Evolutionary conservation across 495 filamentous ascomycete genomes (phyloP).

Genomic region (Tuber umbilicatum): DNA sequence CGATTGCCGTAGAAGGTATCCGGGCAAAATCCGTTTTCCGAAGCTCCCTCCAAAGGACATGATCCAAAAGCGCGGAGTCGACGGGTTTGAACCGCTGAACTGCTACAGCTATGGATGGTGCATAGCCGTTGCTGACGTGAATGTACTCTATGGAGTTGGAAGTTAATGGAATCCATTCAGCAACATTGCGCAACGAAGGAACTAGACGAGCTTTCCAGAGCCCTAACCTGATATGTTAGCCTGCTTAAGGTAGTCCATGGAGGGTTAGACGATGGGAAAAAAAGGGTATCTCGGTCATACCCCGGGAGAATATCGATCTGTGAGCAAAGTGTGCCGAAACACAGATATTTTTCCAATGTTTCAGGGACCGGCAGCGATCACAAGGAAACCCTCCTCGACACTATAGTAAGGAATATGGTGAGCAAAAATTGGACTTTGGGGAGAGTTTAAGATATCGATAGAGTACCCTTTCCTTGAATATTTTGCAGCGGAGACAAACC

Average conservation of each 20-base stretch:
- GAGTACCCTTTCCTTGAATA: slow-evolving; percentile 41
- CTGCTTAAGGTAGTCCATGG: neutral
- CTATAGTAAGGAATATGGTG: slow-evolving; percentile 17
- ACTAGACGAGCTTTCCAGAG: slow-evolving; percentile 30
- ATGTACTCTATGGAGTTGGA: slow-evolving; percentile 20
- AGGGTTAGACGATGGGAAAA: slow-evolving; percentile 8
- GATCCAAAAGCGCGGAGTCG: slow-evolving; percentile 32
- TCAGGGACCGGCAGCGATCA: slow-evolving; percentile 37
- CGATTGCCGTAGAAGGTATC: slow-evolving; percentile 35
- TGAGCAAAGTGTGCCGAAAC: slow-evolving; percentile 39
- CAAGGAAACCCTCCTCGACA: slow-evolving; percentile 40
- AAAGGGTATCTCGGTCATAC: slow-evolving; percentile 7
- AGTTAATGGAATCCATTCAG: slow-evolving; percentile 25
- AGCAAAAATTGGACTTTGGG: slow-evolving; percentile 4
- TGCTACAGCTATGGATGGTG: slow-evolving; percentile 22
- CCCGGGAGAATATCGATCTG: slow-evolving; percentile 39
- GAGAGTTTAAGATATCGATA: neutral
- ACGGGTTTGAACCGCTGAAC: slow-evolving; percentile 30
- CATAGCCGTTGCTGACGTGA: slow-evolving; percentile 38
- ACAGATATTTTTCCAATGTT: slow-evolving; percentile 40
- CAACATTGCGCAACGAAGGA: slow-evolving; percentile 31
- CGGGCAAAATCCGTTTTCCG: slow-evolving; percentile 32
- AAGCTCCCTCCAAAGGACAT: slow-evolving; percentile 38
- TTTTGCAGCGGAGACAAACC: slow-evolving; percentile 41
- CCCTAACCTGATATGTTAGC: slow-evolving; percentile 12